A percentile compares a stretch with the other conserved stretches of the same genome.
Evolutionary conservation across 1,139 yeast genomes (phyloP).

Genomic region (Pichia inconspicua): DNA sequence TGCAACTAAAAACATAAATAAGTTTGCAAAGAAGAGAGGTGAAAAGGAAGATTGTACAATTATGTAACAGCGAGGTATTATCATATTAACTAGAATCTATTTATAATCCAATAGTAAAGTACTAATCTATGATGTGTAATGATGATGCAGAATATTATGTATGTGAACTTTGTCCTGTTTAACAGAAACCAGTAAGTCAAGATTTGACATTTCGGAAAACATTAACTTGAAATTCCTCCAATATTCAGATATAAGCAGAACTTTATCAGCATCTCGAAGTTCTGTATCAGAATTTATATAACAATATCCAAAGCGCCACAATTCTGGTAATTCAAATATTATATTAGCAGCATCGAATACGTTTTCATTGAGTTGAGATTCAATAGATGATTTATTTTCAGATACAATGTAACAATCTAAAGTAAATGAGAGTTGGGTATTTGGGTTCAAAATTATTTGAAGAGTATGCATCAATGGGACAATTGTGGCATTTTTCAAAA

Average conservation of each 20-base stretch:
- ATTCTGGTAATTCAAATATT: constrained; percentile 5
- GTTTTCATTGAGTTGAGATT: neutral
- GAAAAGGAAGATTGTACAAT: constrained; percentile 21
- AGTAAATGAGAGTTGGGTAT: neutral
- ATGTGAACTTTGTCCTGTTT: constrained; percentile 2
- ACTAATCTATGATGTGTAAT: constrained; percentile 9
- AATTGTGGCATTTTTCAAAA: constrained; percentile 9
- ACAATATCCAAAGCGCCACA: constrained; percentile 8
- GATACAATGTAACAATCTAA: neutral
- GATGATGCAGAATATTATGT: constrained; percentile 11
- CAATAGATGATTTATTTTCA: neutral
- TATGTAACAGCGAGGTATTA: constrained; percentile 9
- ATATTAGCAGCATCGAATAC: constrained; percentile 8
- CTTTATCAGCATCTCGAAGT: neutral
- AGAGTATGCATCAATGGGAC: constrained; percentile 1
- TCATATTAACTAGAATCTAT: too few species aligned
- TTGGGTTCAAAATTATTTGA: neutral
- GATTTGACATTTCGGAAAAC: constrained; percentile 5
- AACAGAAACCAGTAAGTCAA: constrained; percentile 11
- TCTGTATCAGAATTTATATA: constrained; percentile 1
- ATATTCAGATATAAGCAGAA: neutral
- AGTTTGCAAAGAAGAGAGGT: constrained; percentile 8
- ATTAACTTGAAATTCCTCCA: constrained; percentile 9
- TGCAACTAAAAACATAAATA: constrained; percentile 11
- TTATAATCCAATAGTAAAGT: too few species aligned